A percentile compares a stretch with the other conserved stretches of the same genome.
These are phyloP conservation scores for Aurinia saxatilis DNA, from an alignment of 345 rosid species.

Conservation along the genomic window DNA sequence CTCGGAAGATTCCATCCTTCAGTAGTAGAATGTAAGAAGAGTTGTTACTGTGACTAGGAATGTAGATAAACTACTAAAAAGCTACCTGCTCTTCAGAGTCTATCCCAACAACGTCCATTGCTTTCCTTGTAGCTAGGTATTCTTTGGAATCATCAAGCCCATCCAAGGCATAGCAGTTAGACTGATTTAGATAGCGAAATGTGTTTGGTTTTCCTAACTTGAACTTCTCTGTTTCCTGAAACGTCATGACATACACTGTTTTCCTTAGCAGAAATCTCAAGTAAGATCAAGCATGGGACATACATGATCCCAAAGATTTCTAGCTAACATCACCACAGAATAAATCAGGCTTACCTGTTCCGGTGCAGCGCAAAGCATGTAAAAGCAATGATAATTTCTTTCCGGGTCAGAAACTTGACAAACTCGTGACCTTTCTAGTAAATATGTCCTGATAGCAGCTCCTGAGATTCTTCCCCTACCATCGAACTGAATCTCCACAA, in stretches of 20 bases:
- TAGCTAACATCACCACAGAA: conserved; percentile 4
- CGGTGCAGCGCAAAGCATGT: conserved; percentile 98
- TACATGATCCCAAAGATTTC: background rate
- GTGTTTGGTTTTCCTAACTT: conserved; percentile 75
- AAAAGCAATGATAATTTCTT: conserved; percentile 98
- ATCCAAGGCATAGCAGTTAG: conserved; percentile 76
- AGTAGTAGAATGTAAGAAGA: conserved; percentile 20
- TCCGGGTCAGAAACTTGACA: conserved; percentile 99
- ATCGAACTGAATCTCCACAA: conserved; percentile 95
- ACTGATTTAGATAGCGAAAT: conserved; percentile 87
- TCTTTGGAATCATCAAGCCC: conserved; percentile 81
- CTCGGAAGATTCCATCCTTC: conserved; percentile 83
- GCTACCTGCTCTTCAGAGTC: conserved; percentile 74
- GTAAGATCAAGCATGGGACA: background rate
- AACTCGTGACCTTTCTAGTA: conserved; percentile 95
- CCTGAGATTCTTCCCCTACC: conserved; percentile 82
- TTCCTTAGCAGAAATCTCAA: background rate
- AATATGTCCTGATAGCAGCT: conserved; percentile 94
- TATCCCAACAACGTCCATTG: conserved; percentile 94
- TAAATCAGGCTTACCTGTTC: conserved; percentile 43
- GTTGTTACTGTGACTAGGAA: conserved; percentile 4
- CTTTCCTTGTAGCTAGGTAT: conserved; percentile 70
- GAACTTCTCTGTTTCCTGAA: conserved; percentile 68
- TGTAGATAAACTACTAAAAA: conserved; percentile 9
- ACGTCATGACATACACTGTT: conserved; percentile 2